phyloP scores from a whole-genome alignment of 176 grass and related monocot species.

The Ananas comosus region DNA sequence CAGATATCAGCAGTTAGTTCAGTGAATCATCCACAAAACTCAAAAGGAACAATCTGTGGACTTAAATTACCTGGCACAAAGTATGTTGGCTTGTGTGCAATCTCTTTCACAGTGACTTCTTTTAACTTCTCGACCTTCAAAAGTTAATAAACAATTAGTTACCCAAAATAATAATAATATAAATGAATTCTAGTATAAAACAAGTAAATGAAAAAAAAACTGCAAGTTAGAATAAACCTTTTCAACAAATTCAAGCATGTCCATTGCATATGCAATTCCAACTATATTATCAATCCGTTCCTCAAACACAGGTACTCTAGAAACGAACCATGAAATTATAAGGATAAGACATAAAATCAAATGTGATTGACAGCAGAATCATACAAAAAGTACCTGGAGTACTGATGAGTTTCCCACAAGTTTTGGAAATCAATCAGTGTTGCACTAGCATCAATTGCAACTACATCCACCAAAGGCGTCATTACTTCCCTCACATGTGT shows the following conservation, averaged over 20 bases:
- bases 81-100: constrained; percentile 77
- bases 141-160: constrained; percentile 26
- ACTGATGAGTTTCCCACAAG: constrained; percentile 90
- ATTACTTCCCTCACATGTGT: constrained; percentile 96
- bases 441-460: constrained; percentile 65
- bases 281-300: constrained; percentile 99
- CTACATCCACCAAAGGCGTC: constrained; percentile 93
- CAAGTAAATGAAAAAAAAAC: background rate
- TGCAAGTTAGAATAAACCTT: constrained; percentile 38
- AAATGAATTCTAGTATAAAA: constrained; percentile 8
- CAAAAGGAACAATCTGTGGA: background rate
- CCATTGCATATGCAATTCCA: constrained; percentile 99
- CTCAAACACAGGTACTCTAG: constrained; percentile 94
- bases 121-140: constrained; percentile 90
- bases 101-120: constrained; percentile 78
- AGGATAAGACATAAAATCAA: constrained; percentile 19
- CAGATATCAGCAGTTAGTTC: too few species aligned
- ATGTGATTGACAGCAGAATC: constrained; percentile 3
- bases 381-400: constrained; percentile 62
- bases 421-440: constrained; percentile 89
- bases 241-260: constrained; percentile 95
- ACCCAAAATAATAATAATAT: constrained; percentile 12
- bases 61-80: constrained; percentile 77
- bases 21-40: background rate
- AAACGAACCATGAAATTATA: constrained; percentile 23